Conservation (phyloP, 306 rosid species). For the Quercus gilva region DNA sequence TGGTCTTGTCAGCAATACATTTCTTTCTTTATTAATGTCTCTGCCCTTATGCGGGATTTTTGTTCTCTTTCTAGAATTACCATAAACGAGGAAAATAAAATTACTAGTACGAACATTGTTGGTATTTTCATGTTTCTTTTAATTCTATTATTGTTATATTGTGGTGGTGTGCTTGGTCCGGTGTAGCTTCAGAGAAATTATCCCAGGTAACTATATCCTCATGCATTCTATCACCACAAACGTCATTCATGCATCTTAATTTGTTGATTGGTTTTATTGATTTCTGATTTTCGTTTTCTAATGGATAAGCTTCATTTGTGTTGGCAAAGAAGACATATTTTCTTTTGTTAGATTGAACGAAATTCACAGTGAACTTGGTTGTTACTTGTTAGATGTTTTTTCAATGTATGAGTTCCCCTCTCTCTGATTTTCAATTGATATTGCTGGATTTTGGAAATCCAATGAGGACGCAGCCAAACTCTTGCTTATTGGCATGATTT, state of each 20-base stretch:
- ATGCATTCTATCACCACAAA: no score
- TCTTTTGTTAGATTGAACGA: no score
- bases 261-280: no score
- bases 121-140: not conserved
- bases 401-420: no score
- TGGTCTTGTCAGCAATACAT: constrained; percentile 15
- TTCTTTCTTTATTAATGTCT: not conserved
- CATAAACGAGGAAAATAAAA: not conserved
- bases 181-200: not conserved
- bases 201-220: not conserved
- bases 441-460: not conserved
- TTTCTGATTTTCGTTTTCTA: not conserved
- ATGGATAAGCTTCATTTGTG: no score
- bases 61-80: not conserved
- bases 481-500: not conserved
- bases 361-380: no score
- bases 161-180: not conserved
- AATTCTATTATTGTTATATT: not conserved
- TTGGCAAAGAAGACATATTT: no score
- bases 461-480: not conserved
- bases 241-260: no score
- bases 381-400: no score
- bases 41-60: not conserved
- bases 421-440: not conserved
- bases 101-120: not conserved